These are phyloP conservation scores for Scheffersomyces spartinae DNA, from an alignment of 805 yeast species.

Conservation along the genomic window DNA sequence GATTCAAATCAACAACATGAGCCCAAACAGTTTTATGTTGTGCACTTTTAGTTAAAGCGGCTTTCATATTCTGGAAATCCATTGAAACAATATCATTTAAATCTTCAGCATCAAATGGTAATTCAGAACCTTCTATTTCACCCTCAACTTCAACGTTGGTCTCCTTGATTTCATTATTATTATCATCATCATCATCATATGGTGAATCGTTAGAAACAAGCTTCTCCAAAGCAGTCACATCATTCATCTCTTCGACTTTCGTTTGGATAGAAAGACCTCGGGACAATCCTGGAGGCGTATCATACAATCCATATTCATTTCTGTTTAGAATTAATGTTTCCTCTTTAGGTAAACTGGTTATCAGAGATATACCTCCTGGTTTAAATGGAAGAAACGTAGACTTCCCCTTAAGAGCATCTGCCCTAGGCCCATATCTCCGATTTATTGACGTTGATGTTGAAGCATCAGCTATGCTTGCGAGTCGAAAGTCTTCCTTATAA, in stretches of 20 bases:
- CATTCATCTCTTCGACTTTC: slow-evolving; percentile 4
- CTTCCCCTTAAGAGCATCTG: slow-evolving; percentile 56
- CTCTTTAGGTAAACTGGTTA: slow-evolving; percentile 11
- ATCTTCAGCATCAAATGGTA: slow-evolving; percentile 29
- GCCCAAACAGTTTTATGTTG: slow-evolving; percentile 89
- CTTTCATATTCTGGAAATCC: slow-evolving; percentile 16
- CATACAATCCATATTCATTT: slow-evolving; percentile 67
- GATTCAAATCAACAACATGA: slow-evolving; percentile 82
- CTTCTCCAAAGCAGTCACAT: slow-evolving; percentile 7
- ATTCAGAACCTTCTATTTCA: slow-evolving; percentile 3
- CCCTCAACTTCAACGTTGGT: slow-evolving; percentile 2
- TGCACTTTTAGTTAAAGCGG: too few relatives aligned
- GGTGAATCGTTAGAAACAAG: too few relatives aligned
- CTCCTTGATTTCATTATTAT: slow-evolving; percentile 5
- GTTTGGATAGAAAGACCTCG: slow-evolving; percentile 47
- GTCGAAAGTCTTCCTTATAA: slow-evolving; percentile 42
- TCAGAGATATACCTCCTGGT: slow-evolving; percentile 73
- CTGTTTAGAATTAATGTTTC: slow-evolving; percentile 40
- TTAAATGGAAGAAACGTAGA: slow-evolving; percentile 76
- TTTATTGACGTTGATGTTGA: slow-evolving; percentile 63
- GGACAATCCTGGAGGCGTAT: slow-evolving; percentile 69
- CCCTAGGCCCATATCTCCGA: slow-evolving; percentile 52
- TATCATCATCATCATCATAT: slow-evolving; percentile 8
- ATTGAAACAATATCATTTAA: slow-evolving; percentile 32
- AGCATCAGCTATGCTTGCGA: slow-evolving; percentile 40